These are phyloP conservation scores for Malassezia dermatis DNA, from an alignment of 1,284 basidiomycete genomes.

Conservation along the genomic window DNA sequence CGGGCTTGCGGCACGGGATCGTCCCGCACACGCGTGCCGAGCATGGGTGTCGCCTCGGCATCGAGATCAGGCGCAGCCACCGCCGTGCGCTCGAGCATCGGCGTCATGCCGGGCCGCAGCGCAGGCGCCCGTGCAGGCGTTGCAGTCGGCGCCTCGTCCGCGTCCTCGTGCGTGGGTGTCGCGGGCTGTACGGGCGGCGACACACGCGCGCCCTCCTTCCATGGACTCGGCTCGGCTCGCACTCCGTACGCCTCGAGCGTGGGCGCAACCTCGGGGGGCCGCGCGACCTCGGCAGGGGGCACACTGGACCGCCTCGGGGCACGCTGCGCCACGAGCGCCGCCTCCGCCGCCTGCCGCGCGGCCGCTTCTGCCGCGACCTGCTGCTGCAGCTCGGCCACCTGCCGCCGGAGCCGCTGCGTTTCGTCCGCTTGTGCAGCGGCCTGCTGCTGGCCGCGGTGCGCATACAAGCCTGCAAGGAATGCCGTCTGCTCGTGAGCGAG, in stretches of 20 bases:
- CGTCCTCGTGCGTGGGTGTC: background rate
- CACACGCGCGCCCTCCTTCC: background rate
- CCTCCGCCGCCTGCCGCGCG: slow-evolving; percentile 5
- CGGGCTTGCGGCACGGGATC: background rate
- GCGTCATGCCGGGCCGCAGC: slow-evolving; percentile 4
- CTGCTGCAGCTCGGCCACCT: slow-evolving; percentile 11
- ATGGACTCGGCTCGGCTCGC: background rate
- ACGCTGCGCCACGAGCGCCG: background rate
- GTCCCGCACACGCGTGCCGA: background rate
- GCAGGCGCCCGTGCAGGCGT: background rate
- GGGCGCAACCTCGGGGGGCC: background rate
- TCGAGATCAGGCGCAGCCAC: background rate
- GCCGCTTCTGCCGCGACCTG: background rate
- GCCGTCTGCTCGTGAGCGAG: slow-evolving; percentile 6
- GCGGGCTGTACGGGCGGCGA: background rate
- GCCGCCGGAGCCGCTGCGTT: background rate
- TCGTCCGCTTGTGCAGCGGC: background rate
- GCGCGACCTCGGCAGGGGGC: background rate
- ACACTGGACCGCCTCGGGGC: background rate
- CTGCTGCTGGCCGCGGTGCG: slow-evolving; percentile 9
- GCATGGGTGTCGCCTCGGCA: slow-evolving; percentile 14
- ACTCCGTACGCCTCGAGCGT: background rate
- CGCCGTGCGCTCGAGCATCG: slow-evolving; percentile 8
- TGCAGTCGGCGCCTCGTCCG: background rate
- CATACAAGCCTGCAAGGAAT: slow-evolving; percentile 14